Evolutionary conservation across 352 stramenopile genomes (phyloP).

Genomic region (Phytophthora chlamydospora): DNA sequence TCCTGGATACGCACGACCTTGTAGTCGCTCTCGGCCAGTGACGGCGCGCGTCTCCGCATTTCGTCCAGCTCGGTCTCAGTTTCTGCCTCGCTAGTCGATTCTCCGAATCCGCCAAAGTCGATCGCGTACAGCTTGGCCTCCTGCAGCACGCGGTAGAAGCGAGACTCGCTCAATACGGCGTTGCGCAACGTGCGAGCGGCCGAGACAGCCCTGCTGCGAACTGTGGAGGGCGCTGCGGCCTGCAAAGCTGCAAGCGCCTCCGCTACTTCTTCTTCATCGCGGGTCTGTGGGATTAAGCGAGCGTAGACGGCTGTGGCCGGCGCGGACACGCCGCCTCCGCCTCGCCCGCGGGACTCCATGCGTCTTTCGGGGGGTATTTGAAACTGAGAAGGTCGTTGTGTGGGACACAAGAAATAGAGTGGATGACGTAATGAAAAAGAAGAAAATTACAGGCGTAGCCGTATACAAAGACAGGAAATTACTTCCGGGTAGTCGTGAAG

Average conservation of each 20-base stretch:
- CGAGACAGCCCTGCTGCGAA: slow-evolving; percentile 11
- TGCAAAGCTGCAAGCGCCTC: slow-evolving; percentile 27
- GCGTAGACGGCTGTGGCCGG: slow-evolving; percentile 40
- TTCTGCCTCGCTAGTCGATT: slow-evolving; percentile 7
- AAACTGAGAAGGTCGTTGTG: slow-evolving; percentile 21
- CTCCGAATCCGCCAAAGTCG: slow-evolving; percentile 40
- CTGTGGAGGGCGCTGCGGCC: not conserved
- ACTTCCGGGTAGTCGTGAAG: slow-evolving; percentile 8
- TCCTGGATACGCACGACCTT: slow-evolving; percentile 69
- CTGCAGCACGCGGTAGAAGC: slow-evolving; percentile 74
- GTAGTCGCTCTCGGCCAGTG: slow-evolving; percentile 49
- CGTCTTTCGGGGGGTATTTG: slow-evolving; percentile 12
- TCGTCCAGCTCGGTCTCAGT: slow-evolving; percentile 25
- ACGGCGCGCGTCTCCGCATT: slow-evolving; percentile 26
- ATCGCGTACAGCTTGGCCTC: slow-evolving; percentile 73
- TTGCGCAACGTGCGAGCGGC: slow-evolving; percentile 34
- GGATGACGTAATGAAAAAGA: not conserved
- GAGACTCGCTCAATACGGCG: slow-evolving; percentile 49
- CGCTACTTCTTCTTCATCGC: slow-evolving; percentile 32
- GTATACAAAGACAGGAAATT: no score
- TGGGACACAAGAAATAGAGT: slow-evolving; percentile 9
- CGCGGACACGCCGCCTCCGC: not conserved
- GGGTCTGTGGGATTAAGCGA: slow-evolving; percentile 47
- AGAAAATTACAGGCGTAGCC: not conserved
- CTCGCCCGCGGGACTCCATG: slow-evolving; percentile 28